A percentile compares a stretch with the other conserved stretches of the same genome.
These are phyloP conservation scores for Artemisia tridentata DNA, from an alignment of 129 eudicot genomes.

Conservation along the genomic window DNA sequence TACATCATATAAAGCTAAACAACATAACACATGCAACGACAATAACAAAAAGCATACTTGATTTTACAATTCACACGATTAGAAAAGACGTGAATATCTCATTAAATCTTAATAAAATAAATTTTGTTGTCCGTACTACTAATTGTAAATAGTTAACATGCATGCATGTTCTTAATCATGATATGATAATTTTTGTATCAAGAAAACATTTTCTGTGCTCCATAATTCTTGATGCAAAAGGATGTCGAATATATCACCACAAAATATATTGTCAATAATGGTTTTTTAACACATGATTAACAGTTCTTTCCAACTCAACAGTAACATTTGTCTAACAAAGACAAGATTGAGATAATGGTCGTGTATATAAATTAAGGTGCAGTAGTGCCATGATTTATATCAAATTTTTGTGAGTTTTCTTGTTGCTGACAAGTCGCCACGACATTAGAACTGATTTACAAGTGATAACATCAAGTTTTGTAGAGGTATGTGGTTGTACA, in stretches of 20 bases:
- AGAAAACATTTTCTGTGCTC: slow-evolving; percentile 20
- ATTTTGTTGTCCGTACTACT: not conserved
- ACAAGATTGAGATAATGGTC: slow-evolving; percentile 25
- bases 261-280: slow-evolving; percentile 15
- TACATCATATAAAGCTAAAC: slow-evolving; percentile 8
- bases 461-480: not conserved
- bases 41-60: not conserved
- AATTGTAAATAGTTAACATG: slow-evolving; percentile 9
- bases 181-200: slow-evolving; percentile 5
- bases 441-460: slow-evolving; percentile 2
- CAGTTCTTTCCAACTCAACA: slow-evolving; percentile 17
- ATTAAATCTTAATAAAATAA: not conserved
- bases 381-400: slow-evolving; percentile 2
- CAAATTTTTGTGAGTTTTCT: not conserved
- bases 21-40: not conserved
- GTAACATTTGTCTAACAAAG: slow-evolving; percentile 24
- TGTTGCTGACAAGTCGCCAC: not conserved
- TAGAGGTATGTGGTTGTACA: slow-evolving; percentile 1
- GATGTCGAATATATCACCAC: slow-evolving; percentile 31
- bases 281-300: not conserved
- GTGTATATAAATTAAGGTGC: slow-evolving; percentile 7
- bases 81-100: slow-evolving; percentile 8
- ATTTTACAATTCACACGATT: slow-evolving; percentile 19
- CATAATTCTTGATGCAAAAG: slow-evolving; percentile 18
- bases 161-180: not conserved